Conservation (phyloP, 2,329 filamentous ascomycete genomes). For the Blastomyces gilchristii region DNA sequence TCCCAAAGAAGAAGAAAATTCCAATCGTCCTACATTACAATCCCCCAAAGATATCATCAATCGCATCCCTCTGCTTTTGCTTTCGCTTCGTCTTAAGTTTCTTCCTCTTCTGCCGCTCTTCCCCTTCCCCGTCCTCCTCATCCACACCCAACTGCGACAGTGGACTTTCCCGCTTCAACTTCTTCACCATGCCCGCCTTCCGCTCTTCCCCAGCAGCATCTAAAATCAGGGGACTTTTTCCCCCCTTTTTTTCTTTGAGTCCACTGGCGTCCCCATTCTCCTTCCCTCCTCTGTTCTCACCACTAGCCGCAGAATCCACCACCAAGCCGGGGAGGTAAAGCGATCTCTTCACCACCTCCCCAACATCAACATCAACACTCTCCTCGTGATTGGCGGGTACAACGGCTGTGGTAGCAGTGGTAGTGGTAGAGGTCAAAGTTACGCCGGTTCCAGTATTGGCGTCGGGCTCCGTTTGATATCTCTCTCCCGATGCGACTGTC, state of each 20-base stretch:
- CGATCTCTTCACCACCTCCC: constrained; percentile 8
- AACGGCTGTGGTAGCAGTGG: neutral
- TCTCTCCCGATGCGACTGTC: constrained; percentile 16
- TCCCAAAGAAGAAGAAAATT: neutral
- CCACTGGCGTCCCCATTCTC: neutral
- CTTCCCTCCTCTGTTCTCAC: constrained; percentile 10
- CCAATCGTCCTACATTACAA: constrained; percentile 9
- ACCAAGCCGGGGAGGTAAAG: neutral
- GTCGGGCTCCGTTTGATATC: neutral
- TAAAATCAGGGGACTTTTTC: neutral
- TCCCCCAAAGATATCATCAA: constrained; percentile 57
- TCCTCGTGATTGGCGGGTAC: neutral
- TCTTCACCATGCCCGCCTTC: neutral
- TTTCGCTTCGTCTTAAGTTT: constrained; percentile 39
- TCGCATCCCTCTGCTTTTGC: constrained; percentile 54
- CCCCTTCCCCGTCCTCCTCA: constrained; percentile 7
- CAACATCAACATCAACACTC: neutral
- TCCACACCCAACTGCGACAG: neutral
- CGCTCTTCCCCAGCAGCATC: neutral
- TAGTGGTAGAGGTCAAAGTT: neutral
- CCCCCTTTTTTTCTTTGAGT: neutral
- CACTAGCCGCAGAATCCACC: neutral
- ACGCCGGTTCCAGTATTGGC: neutral
- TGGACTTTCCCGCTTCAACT: neutral
- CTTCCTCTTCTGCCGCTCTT: constrained; percentile 22